Evolutionary conservation across 2,329 filamentous ascomycete genomes (phyloP).

Genomic region (Ceratocystis lukuohia): DNA sequence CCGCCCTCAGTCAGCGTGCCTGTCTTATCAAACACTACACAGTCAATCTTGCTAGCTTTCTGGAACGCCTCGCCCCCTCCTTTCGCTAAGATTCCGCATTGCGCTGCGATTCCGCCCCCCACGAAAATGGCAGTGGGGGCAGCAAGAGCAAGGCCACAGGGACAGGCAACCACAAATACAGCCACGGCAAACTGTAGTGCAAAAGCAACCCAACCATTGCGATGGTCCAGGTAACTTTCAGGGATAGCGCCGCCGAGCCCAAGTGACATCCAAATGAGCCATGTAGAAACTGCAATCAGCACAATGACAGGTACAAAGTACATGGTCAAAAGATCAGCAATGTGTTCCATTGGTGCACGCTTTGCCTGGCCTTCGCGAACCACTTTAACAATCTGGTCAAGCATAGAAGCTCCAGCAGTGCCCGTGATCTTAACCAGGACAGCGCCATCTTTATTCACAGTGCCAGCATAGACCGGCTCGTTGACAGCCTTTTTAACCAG

Average conservation of each 20-base stretch:
- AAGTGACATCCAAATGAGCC: slow-evolving; percentile 56
- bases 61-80: slow-evolving; percentile 78
- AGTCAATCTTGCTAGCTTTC: slow-evolving; percentile 64
- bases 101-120: slow-evolving; percentile 64
- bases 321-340: slow-evolving; percentile 58
- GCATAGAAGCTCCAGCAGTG: slow-evolving; percentile 55
- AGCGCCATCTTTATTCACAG: slow-evolving; percentile 55
- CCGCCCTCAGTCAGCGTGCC: slow-evolving; percentile 66
- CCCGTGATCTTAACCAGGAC: slow-evolving; percentile 51
- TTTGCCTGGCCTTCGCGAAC: slow-evolving; percentile 67
- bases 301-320: slow-evolving; percentile 67
- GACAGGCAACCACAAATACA: slow-evolving; percentile 77
- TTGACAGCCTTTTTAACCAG: slow-evolving; percentile 49
- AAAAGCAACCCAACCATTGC: slow-evolving; percentile 57
- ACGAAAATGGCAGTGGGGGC: slow-evolving; percentile 78
- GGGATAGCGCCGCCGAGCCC: slow-evolving; percentile 47
- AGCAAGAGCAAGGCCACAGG: slow-evolving; percentile 72
- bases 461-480: slow-evolving; percentile 58
- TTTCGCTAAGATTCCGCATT: slow-evolving; percentile 67
- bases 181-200: slow-evolving; percentile 72
- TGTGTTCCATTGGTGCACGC: slow-evolving; percentile 60
- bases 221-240: slow-evolving; percentile 39
- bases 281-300: slow-evolving; percentile 54
- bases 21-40: slow-evolving; percentile 80
- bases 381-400: slow-evolving; percentile 65